Evolutionary conservation across 2,329 filamentous ascomycete genomes (phyloP).

Genomic region (Ceratocystis cacaofunesta): DNA sequence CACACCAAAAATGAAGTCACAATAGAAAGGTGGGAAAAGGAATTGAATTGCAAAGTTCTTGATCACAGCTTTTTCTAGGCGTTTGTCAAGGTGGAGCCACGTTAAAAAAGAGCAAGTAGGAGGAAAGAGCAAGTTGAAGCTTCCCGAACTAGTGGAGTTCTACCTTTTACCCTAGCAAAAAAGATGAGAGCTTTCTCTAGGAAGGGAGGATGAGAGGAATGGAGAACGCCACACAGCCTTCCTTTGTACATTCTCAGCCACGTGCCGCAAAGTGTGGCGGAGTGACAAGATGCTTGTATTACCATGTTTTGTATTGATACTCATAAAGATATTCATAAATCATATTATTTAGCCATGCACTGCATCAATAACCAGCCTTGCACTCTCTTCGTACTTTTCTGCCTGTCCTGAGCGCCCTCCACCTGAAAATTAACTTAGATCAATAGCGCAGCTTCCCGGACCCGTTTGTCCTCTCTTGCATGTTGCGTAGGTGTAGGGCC

Average conservation of each 20-base stretch:
- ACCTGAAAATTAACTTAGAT: neutral
- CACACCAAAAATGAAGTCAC: neutral
- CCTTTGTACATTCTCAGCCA: neutral
- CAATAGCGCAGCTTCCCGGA: neutral
- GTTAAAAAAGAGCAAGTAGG: too few species aligned
- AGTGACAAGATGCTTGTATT: neutral
- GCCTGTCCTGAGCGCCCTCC: too few species aligned
- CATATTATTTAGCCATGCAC: neutral
- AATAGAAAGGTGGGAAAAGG: neutral
- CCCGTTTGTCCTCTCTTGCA: neutral
- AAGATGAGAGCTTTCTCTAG: neutral
- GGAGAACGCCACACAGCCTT: neutral
- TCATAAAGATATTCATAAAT: neutral
- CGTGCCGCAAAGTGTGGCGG: neutral
- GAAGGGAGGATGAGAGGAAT: neutral
- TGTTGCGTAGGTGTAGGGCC: neutral
- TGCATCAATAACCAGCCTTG: too few species aligned
- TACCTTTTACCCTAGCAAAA: neutral
- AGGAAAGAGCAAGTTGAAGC: neutral
- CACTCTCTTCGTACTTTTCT: too few species aligned
- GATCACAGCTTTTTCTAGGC: too few species aligned
- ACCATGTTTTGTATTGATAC: constrained; percentile 1
- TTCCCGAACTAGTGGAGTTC: neutral
- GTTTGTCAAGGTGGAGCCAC: too few species aligned
- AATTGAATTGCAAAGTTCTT: too few species aligned